Percentiles rank a stretch among this genome's conserved stretches.
phyloP scores from a whole-genome alignment of 805 yeast species.

The Metschnikowia bowlesiae region DNA sequence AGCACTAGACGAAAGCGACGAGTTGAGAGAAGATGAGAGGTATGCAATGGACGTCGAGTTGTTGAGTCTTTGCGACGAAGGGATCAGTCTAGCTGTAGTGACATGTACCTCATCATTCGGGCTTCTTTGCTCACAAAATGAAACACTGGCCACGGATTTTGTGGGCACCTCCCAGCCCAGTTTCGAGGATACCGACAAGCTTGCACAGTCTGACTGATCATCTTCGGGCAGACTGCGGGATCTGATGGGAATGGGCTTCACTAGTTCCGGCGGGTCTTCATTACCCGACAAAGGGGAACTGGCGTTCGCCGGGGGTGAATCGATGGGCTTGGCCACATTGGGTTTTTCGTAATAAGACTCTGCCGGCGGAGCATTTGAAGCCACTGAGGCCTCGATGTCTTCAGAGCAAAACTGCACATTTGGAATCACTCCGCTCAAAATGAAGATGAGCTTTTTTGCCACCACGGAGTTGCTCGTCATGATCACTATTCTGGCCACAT shows the following conservation, averaged over 20 bases:
- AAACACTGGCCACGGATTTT: conserved; percentile 29
- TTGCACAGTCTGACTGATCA: conserved; percentile 9
- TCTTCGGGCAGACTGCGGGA: conserved; percentile 2
- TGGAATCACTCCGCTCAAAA: conserved; percentile 48
- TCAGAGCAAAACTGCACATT: conserved; percentile 19
- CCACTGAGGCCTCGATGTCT: background rate
- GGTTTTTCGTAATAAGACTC: background rate
- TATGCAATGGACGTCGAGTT: conserved; percentile 37
- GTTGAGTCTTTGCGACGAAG: conserved; percentile 25
- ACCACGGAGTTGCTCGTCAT: conserved; percentile 59
- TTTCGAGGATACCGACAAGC: conserved; percentile 23
- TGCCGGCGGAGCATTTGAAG: background rate
- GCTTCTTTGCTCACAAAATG: conserved; percentile 15
- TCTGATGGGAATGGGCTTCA: conserved; percentile 14
- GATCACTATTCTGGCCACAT: conserved; percentile 47
- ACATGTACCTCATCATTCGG: conserved; percentile 17
- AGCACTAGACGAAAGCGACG: conserved; percentile 33
- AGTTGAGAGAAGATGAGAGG: conserved; percentile 38
- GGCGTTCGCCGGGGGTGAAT: background rate
- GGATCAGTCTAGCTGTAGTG: conserved; percentile 18
- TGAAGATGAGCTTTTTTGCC: conserved; percentile 54
- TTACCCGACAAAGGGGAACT: background rate
- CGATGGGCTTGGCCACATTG: background rate
- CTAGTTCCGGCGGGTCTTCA: background rate
- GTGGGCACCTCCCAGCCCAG: conserved; percentile 49